Evolutionary conservation across 2,329 filamentous ascomycete genomes (phyloP).

Genomic region (Colletotrichum acutatum): DNA sequence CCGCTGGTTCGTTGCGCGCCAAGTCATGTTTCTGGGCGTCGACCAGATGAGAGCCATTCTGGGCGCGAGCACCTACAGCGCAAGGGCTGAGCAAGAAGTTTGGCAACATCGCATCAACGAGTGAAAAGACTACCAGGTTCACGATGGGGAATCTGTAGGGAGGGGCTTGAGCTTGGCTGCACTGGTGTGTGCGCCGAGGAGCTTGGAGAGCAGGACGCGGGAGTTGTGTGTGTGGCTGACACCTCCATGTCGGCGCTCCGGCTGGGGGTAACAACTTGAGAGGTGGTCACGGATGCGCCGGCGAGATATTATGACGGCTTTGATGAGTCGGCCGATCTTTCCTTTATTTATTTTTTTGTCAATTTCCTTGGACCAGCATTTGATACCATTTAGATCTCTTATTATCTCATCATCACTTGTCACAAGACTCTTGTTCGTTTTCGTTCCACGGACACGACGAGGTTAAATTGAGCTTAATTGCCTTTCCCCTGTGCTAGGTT

Average conservation of each 20-base stretch:
- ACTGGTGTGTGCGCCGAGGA: neutral
- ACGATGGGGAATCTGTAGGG: neutral
- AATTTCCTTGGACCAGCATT: neutral
- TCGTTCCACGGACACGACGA: neutral
- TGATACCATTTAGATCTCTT: constrained; percentile 25
- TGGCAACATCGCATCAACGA: constrained; percentile 59
- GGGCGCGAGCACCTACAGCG: constrained; percentile 55
- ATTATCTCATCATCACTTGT: neutral
- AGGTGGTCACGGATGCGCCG: neutral
- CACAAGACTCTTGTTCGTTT: neutral
- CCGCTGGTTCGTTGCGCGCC: constrained; percentile 49
- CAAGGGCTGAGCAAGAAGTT: constrained; percentile 55
- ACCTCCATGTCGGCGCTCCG: neutral
- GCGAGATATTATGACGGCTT: neutral
- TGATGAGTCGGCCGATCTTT: neutral
- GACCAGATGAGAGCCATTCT: constrained; percentile 59
- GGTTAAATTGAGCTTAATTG: constrained; percentile 20
- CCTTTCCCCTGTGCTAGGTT: neutral
- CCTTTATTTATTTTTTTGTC: neutral
- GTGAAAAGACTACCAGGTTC: constrained; percentile 27
- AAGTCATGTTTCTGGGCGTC: constrained; percentile 50
- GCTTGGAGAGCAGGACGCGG: neutral
- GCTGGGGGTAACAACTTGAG: neutral
- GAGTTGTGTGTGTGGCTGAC: neutral
- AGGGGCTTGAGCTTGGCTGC: neutral